Conservation (phyloP, 805 yeast genomes). For the Yarrowia keelungensis region DNA sequence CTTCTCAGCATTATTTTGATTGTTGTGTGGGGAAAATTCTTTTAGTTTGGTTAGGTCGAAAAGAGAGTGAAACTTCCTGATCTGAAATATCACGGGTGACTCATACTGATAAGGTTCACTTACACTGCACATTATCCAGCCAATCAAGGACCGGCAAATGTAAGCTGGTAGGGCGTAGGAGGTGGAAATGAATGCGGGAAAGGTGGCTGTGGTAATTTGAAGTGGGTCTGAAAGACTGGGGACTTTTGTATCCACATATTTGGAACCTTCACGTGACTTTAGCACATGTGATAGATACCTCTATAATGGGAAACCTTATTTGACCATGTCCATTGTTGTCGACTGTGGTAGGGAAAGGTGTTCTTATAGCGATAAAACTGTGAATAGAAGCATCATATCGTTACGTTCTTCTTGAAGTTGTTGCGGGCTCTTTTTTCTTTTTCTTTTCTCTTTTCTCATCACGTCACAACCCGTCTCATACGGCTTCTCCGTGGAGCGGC, state of each 20-base stretch:
- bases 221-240: too few species aligned
- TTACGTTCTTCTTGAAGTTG: too few species aligned
- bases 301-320: not conserved
- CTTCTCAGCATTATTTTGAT: conserved; percentile 24
- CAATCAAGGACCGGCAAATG: conserved; percentile 13
- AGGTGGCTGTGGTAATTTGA: too few species aligned
- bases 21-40: conserved; percentile 27
- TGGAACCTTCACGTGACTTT: not conserved
- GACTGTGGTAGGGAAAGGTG: not conserved
- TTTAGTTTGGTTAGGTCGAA: conserved; percentile 3
- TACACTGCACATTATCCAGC: conserved; percentile 30
- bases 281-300: not conserved
- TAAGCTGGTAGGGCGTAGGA: not conserved
- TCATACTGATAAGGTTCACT: conserved; percentile 34
- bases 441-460: too few species aligned
- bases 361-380: too few species aligned
- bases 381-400: too few species aligned
- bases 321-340: not conserved
- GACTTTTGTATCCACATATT: not conserved
- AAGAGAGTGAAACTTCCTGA: conserved; percentile 17
- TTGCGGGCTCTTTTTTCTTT: too few species aligned
- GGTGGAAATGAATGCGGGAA: not conserved
- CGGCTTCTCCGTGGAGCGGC: not conserved
- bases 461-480: too few species aligned
- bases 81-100: conserved; percentile 36